Conservation (phyloP, 768 basidiomycete species). For the Panellus pusillus region DNA sequence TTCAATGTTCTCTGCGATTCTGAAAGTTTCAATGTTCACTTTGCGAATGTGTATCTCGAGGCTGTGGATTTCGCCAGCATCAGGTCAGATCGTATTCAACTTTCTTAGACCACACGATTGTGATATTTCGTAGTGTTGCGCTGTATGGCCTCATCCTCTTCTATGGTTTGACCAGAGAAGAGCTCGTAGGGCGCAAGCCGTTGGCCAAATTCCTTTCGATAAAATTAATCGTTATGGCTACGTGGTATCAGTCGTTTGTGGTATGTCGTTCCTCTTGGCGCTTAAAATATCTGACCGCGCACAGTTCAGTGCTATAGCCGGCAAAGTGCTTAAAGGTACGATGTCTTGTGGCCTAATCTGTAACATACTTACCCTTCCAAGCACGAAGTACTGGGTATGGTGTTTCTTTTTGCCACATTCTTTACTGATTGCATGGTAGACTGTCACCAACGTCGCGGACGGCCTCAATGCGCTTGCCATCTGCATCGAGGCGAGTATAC, state of each 20-base stretch:
- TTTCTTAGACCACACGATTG: neutral
- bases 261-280: constrained; percentile 37
- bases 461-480: constrained; percentile 81
- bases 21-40: constrained; percentile 56
- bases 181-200: constrained; percentile 74
- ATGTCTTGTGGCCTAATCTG: neutral
- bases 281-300: neutral
- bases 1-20: constrained; percentile 69
- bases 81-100: constrained; percentile 45
- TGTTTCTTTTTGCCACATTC: no score
- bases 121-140: constrained; percentile 55
- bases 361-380: constrained; percentile 23
- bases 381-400: constrained; percentile 71
- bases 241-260: constrained; percentile 83
- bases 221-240: constrained; percentile 86
- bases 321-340: constrained; percentile 65
- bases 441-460: constrained; percentile 78
- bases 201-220: constrained; percentile 85
- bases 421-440: constrained; percentile 25
- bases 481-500: constrained; percentile 68
- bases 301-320: constrained; percentile 67
- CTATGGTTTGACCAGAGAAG: constrained; percentile 78
- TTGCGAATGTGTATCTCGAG: constrained; percentile 69
- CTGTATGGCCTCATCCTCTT: constrained; percentile 85
- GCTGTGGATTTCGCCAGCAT: constrained; percentile 80